These are phyloP conservation scores for Diaporthe ilicicola DNA, from an alignment of 2,329 filamentous ascomycete species.

Conservation along the genomic window DNA sequence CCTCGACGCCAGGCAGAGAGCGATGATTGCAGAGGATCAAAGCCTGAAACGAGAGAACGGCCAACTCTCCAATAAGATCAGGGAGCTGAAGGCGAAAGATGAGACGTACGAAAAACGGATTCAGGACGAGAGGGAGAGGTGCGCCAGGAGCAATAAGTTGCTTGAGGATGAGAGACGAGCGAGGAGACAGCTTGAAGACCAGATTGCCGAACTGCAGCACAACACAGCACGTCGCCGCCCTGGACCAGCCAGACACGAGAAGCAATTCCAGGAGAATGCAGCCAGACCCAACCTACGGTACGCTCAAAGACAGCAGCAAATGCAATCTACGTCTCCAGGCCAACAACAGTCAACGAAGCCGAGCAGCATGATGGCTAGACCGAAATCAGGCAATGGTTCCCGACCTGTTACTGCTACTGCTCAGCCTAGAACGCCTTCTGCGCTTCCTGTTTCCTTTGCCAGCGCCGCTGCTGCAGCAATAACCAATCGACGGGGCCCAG, in stretches of 20 bases:
- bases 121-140: slow-evolving; percentile 45
- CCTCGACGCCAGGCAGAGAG: slow-evolving; percentile 46
- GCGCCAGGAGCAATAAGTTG: slow-evolving; percentile 45
- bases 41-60: slow-evolving; percentile 44
- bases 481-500: background rate
- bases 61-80: slow-evolving; percentile 44
- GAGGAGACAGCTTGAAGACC: slow-evolving; percentile 37
- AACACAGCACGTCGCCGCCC: slow-evolving; percentile 36
- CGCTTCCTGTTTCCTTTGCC: background rate
- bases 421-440: background rate
- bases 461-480: background rate
- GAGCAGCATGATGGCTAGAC: background rate
- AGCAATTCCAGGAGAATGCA: background rate
- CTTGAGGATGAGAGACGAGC: slow-evolving; percentile 47
- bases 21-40: slow-evolving; percentile 38
- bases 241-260: slow-evolving; percentile 11
- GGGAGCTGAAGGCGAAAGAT: slow-evolving; percentile 49
- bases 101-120: slow-evolving; percentile 50
- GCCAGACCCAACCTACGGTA: background rate
- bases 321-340: background rate
- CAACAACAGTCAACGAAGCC: background rate
- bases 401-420: background rate
- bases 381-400: background rate
- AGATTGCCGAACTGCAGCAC: slow-evolving; percentile 40
- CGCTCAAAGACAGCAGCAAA: background rate